Evolutionary conservation across 495 filamentous ascomycete species (phyloP), one percentile per base, ranked within the genome.

Genomic region (Staphylotrichum longicolle): DNA sequence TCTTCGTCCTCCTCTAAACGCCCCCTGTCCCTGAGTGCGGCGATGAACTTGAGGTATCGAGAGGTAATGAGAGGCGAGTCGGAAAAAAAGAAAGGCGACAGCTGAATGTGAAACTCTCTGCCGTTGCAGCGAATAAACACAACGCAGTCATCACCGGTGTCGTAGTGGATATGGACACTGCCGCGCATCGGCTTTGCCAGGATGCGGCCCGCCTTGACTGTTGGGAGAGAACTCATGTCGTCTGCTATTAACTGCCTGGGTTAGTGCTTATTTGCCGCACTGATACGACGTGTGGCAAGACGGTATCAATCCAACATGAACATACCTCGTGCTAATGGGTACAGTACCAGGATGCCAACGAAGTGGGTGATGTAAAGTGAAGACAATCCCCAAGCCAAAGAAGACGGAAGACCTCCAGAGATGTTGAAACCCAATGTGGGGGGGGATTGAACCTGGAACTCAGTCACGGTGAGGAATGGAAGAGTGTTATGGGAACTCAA

Each of bases 121-220:
- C 64, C 64, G 54, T 66, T 59, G 60, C 56, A 66, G 45, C 64
- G 60, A 35, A 63, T 49, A 14, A 30, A 60, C 10, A 48, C 54
- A 46, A 51, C 60, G 49, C 54, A 61, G 39, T 60, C 56, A 35
- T 63, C 64, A 27, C 53, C 51, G 45, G 51, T 48, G 39, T 62
- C 53, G 44, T 62, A 59, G 44, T 61, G 33, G 34, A 37, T 46
- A 40, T 46, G 27, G 46, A 51, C 9, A 60, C 48, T 47, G 39
- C 27, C 48, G 35, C 47, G 47, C 27, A 60, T 33, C 33, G 48
- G 45, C 48, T 51, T 63, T 33, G 39, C 39, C 48, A 59, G 40
- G 47, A 60, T 52, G 35, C 42, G 45, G 33, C 33, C 33, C 9
- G 56, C 35, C n/a, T 58, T 50, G 42, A 40, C 56, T 14, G 45